These are phyloP conservation scores for Nigrospora osmanthi DNA, from an alignment of 2,329 filamentous ascomycete genomes.

Conservation along the genomic window DNA sequence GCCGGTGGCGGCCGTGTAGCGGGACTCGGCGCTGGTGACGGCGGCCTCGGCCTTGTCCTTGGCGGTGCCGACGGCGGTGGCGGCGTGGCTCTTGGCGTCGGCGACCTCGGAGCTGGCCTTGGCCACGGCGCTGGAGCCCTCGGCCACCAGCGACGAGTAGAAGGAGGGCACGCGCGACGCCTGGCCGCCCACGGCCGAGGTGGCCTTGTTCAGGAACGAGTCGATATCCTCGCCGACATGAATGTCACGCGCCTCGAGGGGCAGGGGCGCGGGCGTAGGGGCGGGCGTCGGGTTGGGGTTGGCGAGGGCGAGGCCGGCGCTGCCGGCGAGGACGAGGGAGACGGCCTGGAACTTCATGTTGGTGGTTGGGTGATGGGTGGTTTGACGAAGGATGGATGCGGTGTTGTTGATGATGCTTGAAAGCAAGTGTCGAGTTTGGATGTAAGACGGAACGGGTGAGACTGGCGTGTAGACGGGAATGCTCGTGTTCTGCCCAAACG, in stretches of 20 bases:
- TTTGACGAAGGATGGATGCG: too few relatives aligned
- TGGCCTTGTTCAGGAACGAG: neutral
- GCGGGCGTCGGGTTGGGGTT: neutral
- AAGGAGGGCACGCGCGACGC: neutral
- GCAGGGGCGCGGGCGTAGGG: neutral
- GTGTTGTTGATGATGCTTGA: too few relatives aligned
- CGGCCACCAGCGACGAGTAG: neutral
- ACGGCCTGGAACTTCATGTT: neutral
- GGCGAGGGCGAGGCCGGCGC: neutral
- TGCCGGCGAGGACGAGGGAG: neutral
- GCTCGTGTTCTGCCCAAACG: too few relatives aligned
- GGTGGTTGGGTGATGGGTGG: too few relatives aligned
- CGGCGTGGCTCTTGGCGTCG: neutral
- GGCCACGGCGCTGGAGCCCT: neutral
- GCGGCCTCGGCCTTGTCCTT: neutral
- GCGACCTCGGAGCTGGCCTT: neutral
- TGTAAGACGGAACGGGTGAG: too few relatives aligned
- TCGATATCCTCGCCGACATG: neutral
- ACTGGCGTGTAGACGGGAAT: too few relatives aligned
- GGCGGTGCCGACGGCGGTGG: neutral
- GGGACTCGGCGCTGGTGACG: neutral
- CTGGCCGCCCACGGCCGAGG: neutral
- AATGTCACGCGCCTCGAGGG: neutral
- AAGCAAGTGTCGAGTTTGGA: too few relatives aligned
- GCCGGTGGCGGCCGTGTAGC: neutral